phyloP scores from a whole-genome alignment of 2,329 filamentous ascomycete genomes.

The Alternaria arborescens region DNA sequence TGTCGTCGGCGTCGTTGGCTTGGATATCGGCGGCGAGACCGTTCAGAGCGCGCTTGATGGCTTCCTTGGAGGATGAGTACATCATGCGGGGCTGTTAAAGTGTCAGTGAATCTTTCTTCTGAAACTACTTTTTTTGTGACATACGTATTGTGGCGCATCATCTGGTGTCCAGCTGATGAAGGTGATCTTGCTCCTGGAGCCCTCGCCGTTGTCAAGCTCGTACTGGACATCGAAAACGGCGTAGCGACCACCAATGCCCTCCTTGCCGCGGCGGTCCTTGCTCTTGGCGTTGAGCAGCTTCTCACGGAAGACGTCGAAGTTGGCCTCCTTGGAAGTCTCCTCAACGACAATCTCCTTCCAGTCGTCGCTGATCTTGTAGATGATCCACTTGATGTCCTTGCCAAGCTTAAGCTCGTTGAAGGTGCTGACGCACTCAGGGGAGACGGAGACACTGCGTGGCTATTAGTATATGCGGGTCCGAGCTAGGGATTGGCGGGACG shows the following conservation, averaged over 20 bases:
- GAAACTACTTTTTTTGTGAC: slow-evolving; percentile 40
- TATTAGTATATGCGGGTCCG: slow-evolving; percentile 24
- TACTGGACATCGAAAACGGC: slow-evolving; percentile 88
- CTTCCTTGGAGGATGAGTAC: slow-evolving; percentile 88
- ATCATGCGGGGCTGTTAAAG: slow-evolving; percentile 80
- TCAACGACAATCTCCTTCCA: slow-evolving; percentile 84
- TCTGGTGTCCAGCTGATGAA: slow-evolving; percentile 54
- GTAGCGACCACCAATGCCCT: slow-evolving; percentile 74
- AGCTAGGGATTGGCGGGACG: slow-evolving; percentile 1
- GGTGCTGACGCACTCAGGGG: slow-evolving; percentile 71
- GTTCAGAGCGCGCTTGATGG: slow-evolving; percentile 79
- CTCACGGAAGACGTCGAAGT: slow-evolving; percentile 78
- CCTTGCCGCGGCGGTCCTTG: slow-evolving; percentile 71
- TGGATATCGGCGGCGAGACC: slow-evolving; percentile 80
- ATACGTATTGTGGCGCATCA: slow-evolving; percentile 79
- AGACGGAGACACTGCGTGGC: slow-evolving; percentile 70
- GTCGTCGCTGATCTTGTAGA: slow-evolving; percentile 87
- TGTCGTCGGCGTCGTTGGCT: slow-evolving; percentile 84
- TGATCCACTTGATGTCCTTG: slow-evolving; percentile 82
- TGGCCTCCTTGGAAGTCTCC: slow-evolving; percentile 70
- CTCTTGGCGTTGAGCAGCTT: slow-evolving; percentile 77
- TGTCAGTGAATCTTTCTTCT: slow-evolving; percentile 18
- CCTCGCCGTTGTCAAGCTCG: slow-evolving; percentile 74
- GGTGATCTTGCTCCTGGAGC: slow-evolving; percentile 67
- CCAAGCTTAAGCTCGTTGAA: slow-evolving; percentile 86